A percentile compares a stretch with the other conserved stretches of the same genome.
Conservation (phyloP, 1,139 yeast genomes). For the Kluyveromyces sp. region DNA sequence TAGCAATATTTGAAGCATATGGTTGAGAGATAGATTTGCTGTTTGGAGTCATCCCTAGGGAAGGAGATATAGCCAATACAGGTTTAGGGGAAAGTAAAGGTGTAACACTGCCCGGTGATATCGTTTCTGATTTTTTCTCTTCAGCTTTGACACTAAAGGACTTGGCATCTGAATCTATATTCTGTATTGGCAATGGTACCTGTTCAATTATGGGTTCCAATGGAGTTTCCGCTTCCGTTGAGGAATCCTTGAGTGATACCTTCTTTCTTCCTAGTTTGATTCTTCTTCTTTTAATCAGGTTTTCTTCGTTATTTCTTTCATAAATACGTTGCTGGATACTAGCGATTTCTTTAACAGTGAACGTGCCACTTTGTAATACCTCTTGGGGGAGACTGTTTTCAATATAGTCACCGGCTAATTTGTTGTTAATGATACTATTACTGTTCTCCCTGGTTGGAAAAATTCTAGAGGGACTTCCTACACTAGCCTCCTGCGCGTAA, state of each 20-base stretch:
- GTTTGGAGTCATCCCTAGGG: not conserved
- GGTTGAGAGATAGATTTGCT: not conserved
- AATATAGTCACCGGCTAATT: conserved; percentile 5
- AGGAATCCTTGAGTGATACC: not conserved
- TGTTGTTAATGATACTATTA: conserved; percentile 1
- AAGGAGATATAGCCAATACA: conserved; percentile 1
- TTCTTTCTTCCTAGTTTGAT: conserved; percentile 16
- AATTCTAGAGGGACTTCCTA: conserved; percentile 5
- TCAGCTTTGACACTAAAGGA: too few relatives aligned
- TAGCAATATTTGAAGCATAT: not conserved
- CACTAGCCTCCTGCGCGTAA: conserved; percentile 14
- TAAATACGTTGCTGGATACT: conserved; percentile 26
- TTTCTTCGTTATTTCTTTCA: conserved; percentile 23
- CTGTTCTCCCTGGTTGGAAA: conserved; percentile 2
- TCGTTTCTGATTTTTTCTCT: not conserved
- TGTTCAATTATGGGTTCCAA: too few relatives aligned
- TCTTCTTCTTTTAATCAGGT: conserved; percentile 25
- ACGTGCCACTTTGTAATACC: conserved; percentile 19
- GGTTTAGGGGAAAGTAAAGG: conserved; percentile 4
- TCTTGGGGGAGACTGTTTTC: conserved; percentile 21
- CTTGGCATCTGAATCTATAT: too few relatives aligned
- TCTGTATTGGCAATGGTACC: too few relatives aligned
- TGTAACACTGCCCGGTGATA: not conserved
- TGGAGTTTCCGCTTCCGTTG: not conserved
- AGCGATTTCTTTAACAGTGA: conserved; percentile 21